Evolutionary conservation across 495 filamentous ascomycete genomes (phyloP), one percentile per base, ranked within the genome.

Genomic region (Podospora pseudopauciseta): DNA sequence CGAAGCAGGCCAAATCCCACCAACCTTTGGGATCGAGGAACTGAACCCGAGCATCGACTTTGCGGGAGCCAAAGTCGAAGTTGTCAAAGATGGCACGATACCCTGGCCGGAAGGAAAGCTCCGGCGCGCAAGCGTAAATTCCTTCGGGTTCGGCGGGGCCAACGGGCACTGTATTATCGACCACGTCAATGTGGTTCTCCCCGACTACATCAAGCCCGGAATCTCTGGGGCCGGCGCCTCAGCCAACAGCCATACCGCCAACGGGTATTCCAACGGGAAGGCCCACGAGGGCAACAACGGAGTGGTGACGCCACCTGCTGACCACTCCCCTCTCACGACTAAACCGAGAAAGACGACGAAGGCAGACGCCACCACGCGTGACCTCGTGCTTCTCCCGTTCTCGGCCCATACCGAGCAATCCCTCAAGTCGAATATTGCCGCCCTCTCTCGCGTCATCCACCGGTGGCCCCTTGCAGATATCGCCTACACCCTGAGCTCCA

Each of bases 151-250:
- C 64, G 86, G 86, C 1, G 86, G 87, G 1, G 73, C 81, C 13
- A 88, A 88, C 67, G 82, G 81, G 3, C 86, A 89, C 64, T 78
- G 69, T 5, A 77, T 88, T 30, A 13, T 89, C 0, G 85, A 87
- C 30, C 34, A 66, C 18, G 34, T 66, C 19, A 13, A 57, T 49
- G 27, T 26, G 0, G 20, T 58, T 11, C 44, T 15, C 4, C 62
- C 15, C 1, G 4, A 23, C 27, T 26, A 64, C 57, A 30, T 7
- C 57, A 65, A n/a, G 44, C 53, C 30, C 60, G 34, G 2, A 56
- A 60, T 13, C 64, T 26, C 20, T 9, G 6, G 15, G 2, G 54
- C 54, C 54, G 6, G 19, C 0, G 0, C 19, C 54, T 18, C 19
- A 13, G 4, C 54, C 15, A 20, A 56, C 54, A 4, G 15, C 16